Base-by-base conservation (phyloP, 2,329 filamentous ascomycete genomes). In the Fusarium nygamai region DNA sequence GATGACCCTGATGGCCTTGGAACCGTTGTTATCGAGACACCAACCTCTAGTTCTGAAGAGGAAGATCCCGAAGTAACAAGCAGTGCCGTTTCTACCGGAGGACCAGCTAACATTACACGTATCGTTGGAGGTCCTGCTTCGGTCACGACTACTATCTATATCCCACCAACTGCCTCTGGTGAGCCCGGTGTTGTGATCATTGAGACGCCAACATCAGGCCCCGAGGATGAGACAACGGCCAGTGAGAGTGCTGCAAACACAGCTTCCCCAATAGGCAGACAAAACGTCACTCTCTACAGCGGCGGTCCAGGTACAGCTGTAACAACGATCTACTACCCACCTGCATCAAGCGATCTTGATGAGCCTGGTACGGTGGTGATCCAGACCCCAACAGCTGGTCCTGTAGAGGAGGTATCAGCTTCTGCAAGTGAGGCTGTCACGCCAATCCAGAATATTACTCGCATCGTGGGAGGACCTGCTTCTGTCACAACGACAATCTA, bases 101-200 rank as follows among this genome's bases (percentile, higher is more conserved):
- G 27, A 2, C 47, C 48, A 4, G 39, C 51, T 7, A 65, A 71
- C 3, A 27, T 66, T 3, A 71, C 67, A 6, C 48, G 59, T 5
- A 47, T 39, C 4, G n/a, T 53, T 24, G 68, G 54, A 14, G 67
- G 67, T 2, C 33, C 67, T 14, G 67, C 38, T 16, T 71, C 67
- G 6, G 27, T 57, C 27, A 48, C 34, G 1, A 46, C 39, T 1
- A 70, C 68, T 1, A 46, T 70, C 14, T 71, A 62, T 10, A 43
- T 54, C n/a, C 61, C 69, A 4, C 54, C 67, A 10, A 58, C 67
- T 1, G 57, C 24, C 3, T 51, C 68, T 6, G 59, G 43, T 7
- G 70, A 73, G 9, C 70, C 61, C 0, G 71, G 71, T 1, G 41
- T 57, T 5, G 47, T 73, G 0, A 31, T 73, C 6, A 67, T 73